Conservation (phyloP, 257 asterid genomes). For the Salvia miltiorrhiza region DNA sequence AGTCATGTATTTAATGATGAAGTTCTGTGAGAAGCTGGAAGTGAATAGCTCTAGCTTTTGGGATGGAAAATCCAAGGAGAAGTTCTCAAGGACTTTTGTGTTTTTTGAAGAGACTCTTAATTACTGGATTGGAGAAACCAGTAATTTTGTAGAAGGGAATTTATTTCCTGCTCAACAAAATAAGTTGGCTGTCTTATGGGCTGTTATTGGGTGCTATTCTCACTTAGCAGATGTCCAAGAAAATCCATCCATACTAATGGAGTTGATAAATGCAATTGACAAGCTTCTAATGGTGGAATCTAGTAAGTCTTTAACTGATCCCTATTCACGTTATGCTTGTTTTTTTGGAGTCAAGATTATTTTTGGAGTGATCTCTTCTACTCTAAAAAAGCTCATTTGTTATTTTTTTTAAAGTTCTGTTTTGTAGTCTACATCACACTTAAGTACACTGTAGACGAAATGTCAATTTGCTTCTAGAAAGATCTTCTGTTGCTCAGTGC, state of each 20-base stretch:
- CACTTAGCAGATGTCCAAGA: slow-evolving; percentile 40
- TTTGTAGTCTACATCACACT: background rate
- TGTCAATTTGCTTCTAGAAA: background rate
- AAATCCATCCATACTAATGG: slow-evolving; percentile 48
- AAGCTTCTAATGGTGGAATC: slow-evolving; percentile 50
- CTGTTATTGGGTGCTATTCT: slow-evolving; percentile 66
- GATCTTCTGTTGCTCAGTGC: background rate
- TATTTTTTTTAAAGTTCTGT: background rate
- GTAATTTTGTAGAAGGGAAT: slow-evolving; percentile 32
- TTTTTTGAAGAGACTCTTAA: slow-evolving; percentile 43
- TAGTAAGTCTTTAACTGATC: slow-evolving; percentile 44
- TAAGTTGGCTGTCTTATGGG: slow-evolving; percentile 74
- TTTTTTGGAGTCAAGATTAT: background rate
- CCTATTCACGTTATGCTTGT: slow-evolving; percentile 9
- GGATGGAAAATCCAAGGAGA: slow-evolving; percentile 40
- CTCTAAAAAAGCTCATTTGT: background rate
- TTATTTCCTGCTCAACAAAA: slow-evolving; percentile 35
- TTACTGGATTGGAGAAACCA: slow-evolving; percentile 46
- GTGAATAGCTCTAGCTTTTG: slow-evolving; percentile 36
- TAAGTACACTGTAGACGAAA: background rate
- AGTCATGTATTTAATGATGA: slow-evolving; percentile 53
- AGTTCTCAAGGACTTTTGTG: slow-evolving; percentile 34
- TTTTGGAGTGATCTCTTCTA: background rate
- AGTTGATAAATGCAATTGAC: slow-evolving; percentile 64
- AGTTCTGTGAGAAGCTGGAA: slow-evolving; percentile 62